Evolutionary conservation across 306 rosid species (phyloP).

Genomic region (Neltuma alba): DNA sequence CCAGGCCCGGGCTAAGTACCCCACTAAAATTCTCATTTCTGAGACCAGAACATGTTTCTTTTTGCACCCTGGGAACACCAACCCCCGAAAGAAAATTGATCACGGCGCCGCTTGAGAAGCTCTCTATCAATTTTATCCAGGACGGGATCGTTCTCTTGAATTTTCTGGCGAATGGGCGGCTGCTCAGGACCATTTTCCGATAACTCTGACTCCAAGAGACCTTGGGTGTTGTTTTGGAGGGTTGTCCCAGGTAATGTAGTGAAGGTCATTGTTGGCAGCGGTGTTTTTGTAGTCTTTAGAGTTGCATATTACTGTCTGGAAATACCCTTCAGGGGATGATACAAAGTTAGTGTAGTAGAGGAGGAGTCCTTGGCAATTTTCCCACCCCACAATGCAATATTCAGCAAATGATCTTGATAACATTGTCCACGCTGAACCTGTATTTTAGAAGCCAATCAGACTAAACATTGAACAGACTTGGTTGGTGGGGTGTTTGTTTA

Average conservation of each 20-base stretch:
- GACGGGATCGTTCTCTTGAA: slow-evolving; percentile 67
- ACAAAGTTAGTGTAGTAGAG: slow-evolving; percentile 90
- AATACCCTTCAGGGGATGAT: slow-evolving; percentile 89
- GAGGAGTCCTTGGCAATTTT: slow-evolving; percentile 89
- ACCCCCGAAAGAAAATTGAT: slow-evolving; percentile 60
- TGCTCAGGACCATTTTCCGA: slow-evolving; percentile 56
- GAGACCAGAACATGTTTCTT: slow-evolving; percentile 48
- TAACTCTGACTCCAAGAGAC: slow-evolving; percentile 64
- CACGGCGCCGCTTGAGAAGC: slow-evolving; percentile 54
- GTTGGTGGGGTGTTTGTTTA: neutral
- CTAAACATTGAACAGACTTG: neutral
- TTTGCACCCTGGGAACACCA: slow-evolving; percentile 66
- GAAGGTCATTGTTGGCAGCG: slow-evolving; percentile 83
- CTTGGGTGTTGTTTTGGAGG: slow-evolving; percentile 95
- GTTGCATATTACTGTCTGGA: slow-evolving; percentile 87
- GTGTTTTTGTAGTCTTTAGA: slow-evolving; percentile 69
- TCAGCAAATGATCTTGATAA: slow-evolving; percentile 84
- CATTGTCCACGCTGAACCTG: slow-evolving; percentile 96
- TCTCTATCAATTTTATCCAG: slow-evolving; percentile 75
- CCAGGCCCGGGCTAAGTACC: slow-evolving; percentile 64
- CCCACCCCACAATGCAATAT: slow-evolving; percentile 87
- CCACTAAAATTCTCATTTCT: slow-evolving; percentile 58
- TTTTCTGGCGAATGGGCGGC: slow-evolving; percentile 86
- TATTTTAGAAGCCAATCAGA: slow-evolving; percentile 17
- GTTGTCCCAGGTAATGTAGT: slow-evolving; percentile 83